Base-by-base conservation (phyloP, 169 alveolate genomes). In the Theileria parva region DNA sequence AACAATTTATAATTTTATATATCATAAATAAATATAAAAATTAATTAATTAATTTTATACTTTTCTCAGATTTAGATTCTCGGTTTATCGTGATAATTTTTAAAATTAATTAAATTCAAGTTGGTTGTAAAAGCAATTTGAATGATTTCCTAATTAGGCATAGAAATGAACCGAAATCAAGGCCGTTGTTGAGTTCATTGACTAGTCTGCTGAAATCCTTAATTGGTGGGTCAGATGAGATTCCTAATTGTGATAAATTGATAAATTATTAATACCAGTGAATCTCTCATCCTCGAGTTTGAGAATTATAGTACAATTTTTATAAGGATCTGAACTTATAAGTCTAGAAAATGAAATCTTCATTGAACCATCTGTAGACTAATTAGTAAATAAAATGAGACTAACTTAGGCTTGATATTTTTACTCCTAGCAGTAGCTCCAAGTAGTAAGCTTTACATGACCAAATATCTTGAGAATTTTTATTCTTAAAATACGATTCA, bases 161-260 rank as follows among this genome's bases (percentile, higher is more conserved):
- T 12, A 81, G 15, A 69, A 81, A 81, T 30, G 55, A 50, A 11
- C 88, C 88, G 19, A 81, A 66, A 1, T 30, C 79, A 51, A 81
- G 30, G 19, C 88, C 81, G 12, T 75, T 57, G 48, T 81, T 74
- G 4, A 81, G 50, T 30, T 81, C 78, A 27, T n/a, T 11, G 11
- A 74, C 67, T 8, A 60, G 67, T 32, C 23, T 32, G 30, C 13
- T n/a, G 71, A 74, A 74, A 28, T 74, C 39, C 37, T 68, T 44
- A 19, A 81, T 19, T 30, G 23, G 21, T 7, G 88, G 88, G 30
- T 71, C 75, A 30, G 85, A 74, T 5, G 71, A 64, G 4, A 80
- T 50, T 27, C 88, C 88, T 80, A 53, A 13, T 0, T 37, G 13
- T 8, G 21, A 37, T 15, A 17, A 25, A 64, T 25, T 55, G 6